Evolutionary conservation across 2,329 filamentous ascomycete species (phyloP), one percentile per base, ranked within the genome.

Genomic region (Lasiodiplodia hormozganensis): DNA sequence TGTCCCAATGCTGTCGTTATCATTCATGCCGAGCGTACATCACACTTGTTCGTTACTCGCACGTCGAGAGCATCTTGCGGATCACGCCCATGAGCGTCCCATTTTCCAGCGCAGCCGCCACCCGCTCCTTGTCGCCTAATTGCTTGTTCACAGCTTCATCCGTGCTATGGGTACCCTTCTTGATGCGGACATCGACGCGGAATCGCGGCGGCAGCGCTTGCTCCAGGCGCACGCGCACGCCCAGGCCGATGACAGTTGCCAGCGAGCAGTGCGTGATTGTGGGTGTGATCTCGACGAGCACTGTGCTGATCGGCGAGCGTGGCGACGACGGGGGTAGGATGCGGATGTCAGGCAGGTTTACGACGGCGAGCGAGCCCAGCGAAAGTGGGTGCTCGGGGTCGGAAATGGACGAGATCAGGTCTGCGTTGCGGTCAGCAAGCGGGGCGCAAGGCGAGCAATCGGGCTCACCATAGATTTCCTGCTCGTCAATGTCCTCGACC

Each of bases 111-210:
- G 96, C 96, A 11, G 96, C 96, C 1, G 95, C 94, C 54, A 99
- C 96, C 70, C 96, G 86, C 83, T 99, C 96, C 84, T 98, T 99
- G 82, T 99, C 96, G 40, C 90, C 92, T 53, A 99, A 84, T 81
- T 99, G 96, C 85, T 97, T 97, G 82, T 97, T 97, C 65, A 97
- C 94, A 78, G 97, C 94, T 71, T 97, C 94, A 56, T 93, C 95
- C 70, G 96, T 96, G 72, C 89, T 93, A 79, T 98, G 96, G n/a
- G 94, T 96, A 70, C 94, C 95, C 81, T 97, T 92, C 80, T 98
- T 97, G 80, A 97, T 97, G 74, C 90, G 88, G 56, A 98, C 93
- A 79, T 98, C 94, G 62, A 98, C 87, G 47, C 96, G 89, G 79
- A 96, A 99, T 75, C 95, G 92, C 40, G 96, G 92, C 3, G 96